These are phyloP conservation scores for Leccinum arenicola DNA, from an alignment of 768 basidiomycete species.

Conservation along the genomic window DNA sequence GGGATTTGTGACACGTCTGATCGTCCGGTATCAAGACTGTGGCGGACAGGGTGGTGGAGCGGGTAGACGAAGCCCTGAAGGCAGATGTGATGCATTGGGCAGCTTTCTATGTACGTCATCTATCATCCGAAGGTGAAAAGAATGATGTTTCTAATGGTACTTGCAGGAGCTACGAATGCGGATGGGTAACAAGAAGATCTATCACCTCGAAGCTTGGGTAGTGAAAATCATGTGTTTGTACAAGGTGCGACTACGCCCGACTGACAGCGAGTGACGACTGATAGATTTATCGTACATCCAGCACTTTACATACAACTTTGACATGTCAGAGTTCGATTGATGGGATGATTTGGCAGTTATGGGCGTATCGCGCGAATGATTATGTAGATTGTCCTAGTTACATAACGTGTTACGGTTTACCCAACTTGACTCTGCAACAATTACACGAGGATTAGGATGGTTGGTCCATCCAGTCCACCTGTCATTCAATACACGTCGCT, in stretches of 20 bases:
- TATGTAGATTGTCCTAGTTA: constrained; percentile 1
- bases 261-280: not conserved
- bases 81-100: constrained; percentile 98
- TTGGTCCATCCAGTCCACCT: constrained; percentile 10
- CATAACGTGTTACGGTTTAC: not conserved
- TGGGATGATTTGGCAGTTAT: not conserved
- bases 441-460: constrained; percentile 22
- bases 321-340: constrained; percentile 36
- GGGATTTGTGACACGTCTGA: constrained; percentile 1
- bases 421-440: not conserved
- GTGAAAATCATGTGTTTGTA: constrained; percentile 93
- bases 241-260: constrained; percentile 48
- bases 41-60: constrained; percentile 81
- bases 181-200: constrained; percentile 90
- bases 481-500: not conserved
- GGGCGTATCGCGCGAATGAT: not conserved
- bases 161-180: constrained; percentile 91
- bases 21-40: constrained; percentile 62
- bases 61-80: constrained; percentile 87
- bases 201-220: constrained; percentile 96
- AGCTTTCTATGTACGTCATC: constrained; percentile 78
- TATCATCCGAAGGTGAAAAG: not conserved
- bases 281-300: constrained; percentile 4
- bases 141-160: not conserved
- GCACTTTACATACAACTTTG: constrained; percentile 33